Base-by-base conservation (phyloP, 1,139 yeast genomes). In the Saccharomyces hybrid region DNA sequence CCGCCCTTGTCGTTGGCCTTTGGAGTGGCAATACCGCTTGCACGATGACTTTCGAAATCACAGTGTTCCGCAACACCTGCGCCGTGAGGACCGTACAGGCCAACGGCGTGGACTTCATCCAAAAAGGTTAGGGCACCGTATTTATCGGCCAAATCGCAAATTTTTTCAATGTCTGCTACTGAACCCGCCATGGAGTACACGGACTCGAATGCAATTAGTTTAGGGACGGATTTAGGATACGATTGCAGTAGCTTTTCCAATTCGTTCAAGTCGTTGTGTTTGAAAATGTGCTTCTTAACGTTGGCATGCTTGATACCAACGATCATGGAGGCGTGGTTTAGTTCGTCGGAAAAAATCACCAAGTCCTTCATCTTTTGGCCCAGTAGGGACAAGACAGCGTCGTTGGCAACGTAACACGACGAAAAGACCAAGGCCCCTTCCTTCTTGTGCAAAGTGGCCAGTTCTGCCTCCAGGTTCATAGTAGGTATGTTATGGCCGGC, bases 151-250 rank as follows among this genome's bases (percentile, higher is more conserved):
- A 93, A 78, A 66, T 90, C 97, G 72, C 98, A 93, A 62, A 95
- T 90, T 61, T 81, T 84, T 67, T 87, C 89, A 66, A 93, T 93
- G 51, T 97, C 97, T 27, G 97, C 86, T 59, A 95, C 88, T 14
- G 97, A 88, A 46, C 99, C 99, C 69, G 97, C 90, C 99, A 93
- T 93, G 57, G 97, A 90, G 74, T 93, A 93, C 56, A 93, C 98
- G 7, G 95, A 84, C 74, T 93, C 99, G 72, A 93, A 93, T 0
- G 98, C 98, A 75, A 93, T 93, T 69, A 93, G 80, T 74, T 93
- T 93, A 51, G 99, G 99, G 48, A 84, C 81, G 14, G 86, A 80
- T 66, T 81, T 80, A 34, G 99, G 99, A 69, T 87, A 88, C 71
- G 79, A 79, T 46, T 87, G 82, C 70, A 93, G 82, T 70, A 82